Evolutionary conservation across 441 rosid genomes (phyloP), one percentile per base, ranked within the genome.

Genomic region (Hypseocharis bilobata): DNA sequence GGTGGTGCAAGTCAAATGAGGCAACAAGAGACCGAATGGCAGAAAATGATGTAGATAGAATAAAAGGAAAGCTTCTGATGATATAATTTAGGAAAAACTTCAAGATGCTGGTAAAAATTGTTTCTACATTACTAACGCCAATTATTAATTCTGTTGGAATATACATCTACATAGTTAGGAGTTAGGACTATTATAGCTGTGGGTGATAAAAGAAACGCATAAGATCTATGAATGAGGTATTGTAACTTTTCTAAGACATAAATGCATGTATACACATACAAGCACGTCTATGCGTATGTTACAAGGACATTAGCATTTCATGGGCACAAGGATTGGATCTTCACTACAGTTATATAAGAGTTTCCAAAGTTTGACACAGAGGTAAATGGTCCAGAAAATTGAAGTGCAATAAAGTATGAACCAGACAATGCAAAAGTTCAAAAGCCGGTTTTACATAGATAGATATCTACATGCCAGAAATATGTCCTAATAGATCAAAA

Each of bases 401-500:
- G 58, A 23, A 23, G 36, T 34, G 14, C 25, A 49, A 19, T 55
- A 36, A 61, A 36, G 20, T 19, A 19, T 7, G 6, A 51, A 51
- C 8, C 0, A 34, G 27, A 20, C 3, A 51, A 16, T n/a, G 4
- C 20, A 4, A 20, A 20, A 51, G 56, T 51, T 17, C 26, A 51
- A 13, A 14, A 51, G 20, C 56, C 7, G 13, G 19, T 51, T 51
- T 51, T 51, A 6, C 27, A 51, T 5, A 22, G 26, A 22, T 19
- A 20, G 10, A 27, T 20, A 51, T 19, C 6, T 4, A 2, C 3
- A 3, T 14, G 20, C 13, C 26, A 55, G 30, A 63, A 7, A 25
- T 20, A 60, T 36, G 29, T 54, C 67, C 45, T 20, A 34, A 4
- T 23, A 42, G 63, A 72, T 38, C 40, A 62, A 49, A 71, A 58